phyloP scores from a whole-genome alignment of 176 grass and related monocot species.

The Leersia perrieri region DNA sequence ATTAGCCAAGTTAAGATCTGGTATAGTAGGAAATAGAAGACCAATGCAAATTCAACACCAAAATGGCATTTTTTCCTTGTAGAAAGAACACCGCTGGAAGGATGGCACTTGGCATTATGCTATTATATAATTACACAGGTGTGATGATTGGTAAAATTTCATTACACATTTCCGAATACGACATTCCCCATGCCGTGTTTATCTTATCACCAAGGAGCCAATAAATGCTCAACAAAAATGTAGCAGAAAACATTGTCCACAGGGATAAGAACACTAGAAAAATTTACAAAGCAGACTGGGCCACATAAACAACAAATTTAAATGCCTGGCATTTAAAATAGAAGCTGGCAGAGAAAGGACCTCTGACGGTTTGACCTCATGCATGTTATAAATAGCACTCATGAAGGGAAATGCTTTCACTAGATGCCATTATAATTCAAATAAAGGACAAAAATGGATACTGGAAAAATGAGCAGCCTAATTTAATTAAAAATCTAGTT shows the following conservation, averaged over 20 bases:
- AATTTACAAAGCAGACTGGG: not conserved
- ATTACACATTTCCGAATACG: not conserved
- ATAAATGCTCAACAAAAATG: not conserved
- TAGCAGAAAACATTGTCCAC: not conserved
- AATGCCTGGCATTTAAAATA: not conserved
- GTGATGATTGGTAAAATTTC: not conserved
- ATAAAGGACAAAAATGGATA: slow-evolving; percentile 4
- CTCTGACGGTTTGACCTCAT: not conserved
- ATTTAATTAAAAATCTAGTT: slow-evolving; percentile 26
- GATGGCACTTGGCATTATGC: not conserved
- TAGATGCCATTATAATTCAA: not conserved
- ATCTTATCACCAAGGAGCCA: not conserved
- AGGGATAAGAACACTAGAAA: slow-evolving; percentile 17
- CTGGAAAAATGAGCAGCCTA: not conserved
- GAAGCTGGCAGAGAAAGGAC: slow-evolving; percentile 10
- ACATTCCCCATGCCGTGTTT: not conserved
- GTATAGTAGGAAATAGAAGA: not conserved
- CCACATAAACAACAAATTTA: slow-evolving; percentile 12
- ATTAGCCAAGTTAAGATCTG: slow-evolving; percentile 16
- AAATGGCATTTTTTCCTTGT: not conserved
- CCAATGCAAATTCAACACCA: not conserved
- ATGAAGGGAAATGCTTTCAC: slow-evolving; percentile 15
- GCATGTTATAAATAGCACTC: not conserved
- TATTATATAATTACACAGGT: not conserved
- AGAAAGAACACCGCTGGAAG: not conserved